A percentile compares a stretch with the other conserved stretches of the same genome.
Evolutionary conservation across 202 grass and related monocot species (phyloP).

Genomic region (Eragrostis tef): DNA sequence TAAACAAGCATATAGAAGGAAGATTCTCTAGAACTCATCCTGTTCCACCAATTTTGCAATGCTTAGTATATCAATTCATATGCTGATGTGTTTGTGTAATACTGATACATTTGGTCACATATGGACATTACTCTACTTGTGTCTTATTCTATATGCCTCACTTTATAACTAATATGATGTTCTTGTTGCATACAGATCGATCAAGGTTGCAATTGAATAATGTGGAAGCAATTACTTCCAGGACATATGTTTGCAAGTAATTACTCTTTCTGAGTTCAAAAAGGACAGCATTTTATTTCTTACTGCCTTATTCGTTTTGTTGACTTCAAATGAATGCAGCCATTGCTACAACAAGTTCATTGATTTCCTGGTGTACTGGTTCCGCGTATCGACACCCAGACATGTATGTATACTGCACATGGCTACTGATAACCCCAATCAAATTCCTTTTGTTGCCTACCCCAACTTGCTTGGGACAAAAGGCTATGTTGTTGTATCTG

Average conservation of each 20-base stretch:
- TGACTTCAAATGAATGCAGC: conserved; percentile 65
- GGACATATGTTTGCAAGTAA: conserved; percentile 87
- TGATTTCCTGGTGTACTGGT: conserved; percentile 86
- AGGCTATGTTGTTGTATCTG: no score
- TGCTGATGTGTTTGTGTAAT: not conserved
- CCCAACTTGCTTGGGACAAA: no score
- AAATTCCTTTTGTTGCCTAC: conserved; percentile 36
- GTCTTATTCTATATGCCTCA: not conserved
- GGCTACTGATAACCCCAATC: not conserved
- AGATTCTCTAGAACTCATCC: not conserved
- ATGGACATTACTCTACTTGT: not conserved
- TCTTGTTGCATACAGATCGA: conserved; percentile 67
- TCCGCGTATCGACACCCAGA: conserved; percentile 59
- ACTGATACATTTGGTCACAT: not conserved
- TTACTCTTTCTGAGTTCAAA: conserved; percentile 28
- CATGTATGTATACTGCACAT: conserved; percentile 59
- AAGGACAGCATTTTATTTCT: conserved; percentile 23
- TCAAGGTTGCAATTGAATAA: conserved; percentile 71
- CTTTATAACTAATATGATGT: conserved; percentile 29
- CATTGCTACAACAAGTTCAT: conserved; percentile 75
- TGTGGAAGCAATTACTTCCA: conserved; percentile 63
- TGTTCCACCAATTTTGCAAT: not conserved
- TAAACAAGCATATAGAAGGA: not conserved
- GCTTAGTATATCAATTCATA: not conserved
- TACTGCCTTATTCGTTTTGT: conserved; percentile 11